Evolutionary conservation across 2,329 filamentous ascomycete genomes (phyloP).

Genomic region (Hymenoscyphus fraxineus): DNA sequence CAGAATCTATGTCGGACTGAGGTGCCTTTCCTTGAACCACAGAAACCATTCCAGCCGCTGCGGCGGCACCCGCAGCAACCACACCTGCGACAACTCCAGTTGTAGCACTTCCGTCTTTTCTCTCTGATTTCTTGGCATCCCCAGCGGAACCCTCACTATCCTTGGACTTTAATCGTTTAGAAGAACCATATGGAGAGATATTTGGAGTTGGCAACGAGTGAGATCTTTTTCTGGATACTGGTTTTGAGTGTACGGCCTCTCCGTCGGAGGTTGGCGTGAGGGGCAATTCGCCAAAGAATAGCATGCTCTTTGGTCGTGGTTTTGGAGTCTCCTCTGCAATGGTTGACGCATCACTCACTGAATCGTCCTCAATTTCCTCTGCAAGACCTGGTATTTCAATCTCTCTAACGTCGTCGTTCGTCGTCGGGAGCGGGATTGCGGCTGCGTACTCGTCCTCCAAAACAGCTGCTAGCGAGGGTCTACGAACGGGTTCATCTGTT

Average conservation of each 20-base stretch:
- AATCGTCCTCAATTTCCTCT: conserved; percentile 51
- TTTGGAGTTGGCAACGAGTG: conserved; percentile 30
- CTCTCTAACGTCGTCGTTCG: conserved; percentile 67
- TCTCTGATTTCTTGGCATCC: background rate
- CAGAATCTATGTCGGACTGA: conserved; percentile 24
- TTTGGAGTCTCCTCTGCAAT: conserved; percentile 36
- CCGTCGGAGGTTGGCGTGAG: conserved; percentile 28
- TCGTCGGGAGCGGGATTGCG: conserved; percentile 65
- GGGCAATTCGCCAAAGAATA: conserved; percentile 36
- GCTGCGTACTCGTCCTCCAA: conserved; percentile 41
- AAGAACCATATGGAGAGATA: conserved; percentile 20
- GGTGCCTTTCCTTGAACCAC: conserved; percentile 24
- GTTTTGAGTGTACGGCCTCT: conserved; percentile 14
- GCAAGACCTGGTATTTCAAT: conserved; percentile 74
- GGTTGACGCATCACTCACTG: conserved; percentile 49
- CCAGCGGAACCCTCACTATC: background rate
- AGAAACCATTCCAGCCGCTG: conserved; percentile 22
- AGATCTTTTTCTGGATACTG: conserved; percentile 29
- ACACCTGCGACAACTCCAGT: conserved; percentile 20
- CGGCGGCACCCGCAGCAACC: conserved; percentile 21
- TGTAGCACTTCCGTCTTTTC: conserved; percentile 11
- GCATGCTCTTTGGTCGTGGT: conserved; percentile 41
- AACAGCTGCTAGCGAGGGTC: conserved; percentile 23
- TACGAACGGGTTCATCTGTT: conserved; percentile 19
- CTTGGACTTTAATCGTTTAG: conserved; percentile 19